Percentiles rank a stretch among this genome's conserved stretches.
phyloP scores from a whole-genome alignment of 805 yeast genomes.

The Schwanniomyces sp. region DNA sequence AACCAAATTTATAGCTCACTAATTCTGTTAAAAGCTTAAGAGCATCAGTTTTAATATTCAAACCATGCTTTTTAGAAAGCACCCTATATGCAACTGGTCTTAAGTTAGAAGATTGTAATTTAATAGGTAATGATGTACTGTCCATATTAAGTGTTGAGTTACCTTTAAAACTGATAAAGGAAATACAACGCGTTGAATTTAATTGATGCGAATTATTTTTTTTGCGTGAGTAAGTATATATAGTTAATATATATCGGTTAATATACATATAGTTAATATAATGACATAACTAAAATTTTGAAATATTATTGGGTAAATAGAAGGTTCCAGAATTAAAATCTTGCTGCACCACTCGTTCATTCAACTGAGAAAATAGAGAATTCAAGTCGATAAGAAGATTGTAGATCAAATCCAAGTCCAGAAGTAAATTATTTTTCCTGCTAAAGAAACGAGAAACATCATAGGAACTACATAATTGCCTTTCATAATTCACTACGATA shows the following conservation, averaged over 20 bases:
- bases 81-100: constrained; percentile 92
- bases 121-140: constrained; percentile 56
- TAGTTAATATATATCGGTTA: background rate
- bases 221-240: too few relatives aligned
- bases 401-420: constrained; percentile 12
- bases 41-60: constrained; percentile 86
- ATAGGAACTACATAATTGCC: constrained; percentile 1
- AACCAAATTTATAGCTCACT: constrained; percentile 76
- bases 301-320: background rate
- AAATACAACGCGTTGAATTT: background rate
- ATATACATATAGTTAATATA: background rate
- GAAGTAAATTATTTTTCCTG: constrained; percentile 11
- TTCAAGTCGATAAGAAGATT: constrained; percentile 11
- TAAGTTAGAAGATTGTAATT: constrained; percentile 74
- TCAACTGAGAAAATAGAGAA: constrained; percentile 4
- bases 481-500: constrained; percentile 3
- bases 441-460: constrained; percentile 9
- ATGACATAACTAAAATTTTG: background rate
- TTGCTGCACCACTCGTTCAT: constrained; percentile 1
- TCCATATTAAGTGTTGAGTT: background rate
- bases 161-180: background rate
- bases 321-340: background rate
- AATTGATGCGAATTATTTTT: background rate
- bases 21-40: constrained; percentile 69
- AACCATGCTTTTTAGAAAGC: constrained; percentile 87